Evolutionary conservation across 2,329 filamentous ascomycete genomes (phyloP).

Genomic region (Periconia macrospinosa): DNA sequence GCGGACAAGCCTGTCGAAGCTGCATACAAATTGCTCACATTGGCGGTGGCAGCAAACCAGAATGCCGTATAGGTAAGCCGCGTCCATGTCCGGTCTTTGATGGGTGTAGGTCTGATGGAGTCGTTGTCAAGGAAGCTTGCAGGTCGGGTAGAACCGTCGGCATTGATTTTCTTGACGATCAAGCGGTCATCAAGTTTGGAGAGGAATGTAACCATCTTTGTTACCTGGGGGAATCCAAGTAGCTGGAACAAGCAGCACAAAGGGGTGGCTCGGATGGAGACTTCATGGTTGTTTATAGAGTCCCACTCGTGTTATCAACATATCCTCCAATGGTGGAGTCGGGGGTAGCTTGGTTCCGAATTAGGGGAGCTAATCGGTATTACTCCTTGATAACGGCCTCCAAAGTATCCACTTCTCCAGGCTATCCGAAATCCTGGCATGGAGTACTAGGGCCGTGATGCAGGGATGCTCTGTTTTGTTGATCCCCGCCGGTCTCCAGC

Average conservation of each 20-base stretch:
- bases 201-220: background rate
- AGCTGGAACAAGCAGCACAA: too few species aligned
- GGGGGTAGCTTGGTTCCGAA: background rate
- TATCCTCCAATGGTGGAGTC: too few species aligned
- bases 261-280: too few species aligned
- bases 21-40: background rate
- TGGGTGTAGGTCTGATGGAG: background rate
- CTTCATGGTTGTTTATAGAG: background rate
- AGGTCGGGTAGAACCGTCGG: background rate
- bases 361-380: background rate
- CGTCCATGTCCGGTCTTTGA: background rate
- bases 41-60: background rate
- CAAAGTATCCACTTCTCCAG: background rate
- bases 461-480: background rate
- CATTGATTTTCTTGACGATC: background rate
- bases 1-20: background rate
- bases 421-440: background rate
- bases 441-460: background rate
- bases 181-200: background rate
- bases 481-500: too few species aligned
- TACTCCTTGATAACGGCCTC: background rate
- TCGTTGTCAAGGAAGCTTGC: background rate
- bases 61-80: background rate
- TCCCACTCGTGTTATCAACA: background rate
- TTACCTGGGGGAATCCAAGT: too few species aligned